These are phyloP conservation scores for Coemansia interrupta DNA, from an alignment of 192 early-diverging fungal species.

Conservation along the genomic window DNA sequence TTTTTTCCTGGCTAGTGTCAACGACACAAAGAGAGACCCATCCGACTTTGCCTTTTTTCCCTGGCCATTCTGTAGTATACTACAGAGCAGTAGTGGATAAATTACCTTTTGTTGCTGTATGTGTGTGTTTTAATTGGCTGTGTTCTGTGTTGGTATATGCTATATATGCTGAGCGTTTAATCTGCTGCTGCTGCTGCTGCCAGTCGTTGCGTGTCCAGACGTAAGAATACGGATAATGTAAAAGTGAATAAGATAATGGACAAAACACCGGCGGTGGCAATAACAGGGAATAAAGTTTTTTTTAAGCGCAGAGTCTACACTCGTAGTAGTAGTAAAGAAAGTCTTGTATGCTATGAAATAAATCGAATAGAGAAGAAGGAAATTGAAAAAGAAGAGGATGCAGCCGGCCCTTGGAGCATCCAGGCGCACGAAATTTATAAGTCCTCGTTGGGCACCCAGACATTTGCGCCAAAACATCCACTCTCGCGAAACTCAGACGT, in stretches of 20 bases:
- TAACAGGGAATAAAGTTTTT: conserved; percentile 2
- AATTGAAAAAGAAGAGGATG: background rate
- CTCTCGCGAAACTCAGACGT: background rate
- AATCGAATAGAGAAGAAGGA: conserved; percentile 1
- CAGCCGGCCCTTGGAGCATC: background rate
- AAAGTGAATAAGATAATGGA: background rate
- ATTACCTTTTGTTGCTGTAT: conserved; percentile 9
- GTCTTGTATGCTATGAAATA: background rate
- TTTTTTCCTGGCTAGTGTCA: conserved; percentile 3
- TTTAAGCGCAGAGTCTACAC: background rate
- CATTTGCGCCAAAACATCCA: conserved; percentile 1
- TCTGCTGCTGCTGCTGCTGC: no score
- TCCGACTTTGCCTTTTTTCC: background rate
- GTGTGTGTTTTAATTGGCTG: conserved; percentile 9
- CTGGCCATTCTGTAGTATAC: conserved; percentile 2
- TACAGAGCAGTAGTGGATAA: conserved; percentile 9
- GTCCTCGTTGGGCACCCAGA: background rate
- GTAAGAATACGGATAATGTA: background rate
- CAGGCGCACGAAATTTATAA: conserved; percentile 2
- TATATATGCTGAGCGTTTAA: background rate
- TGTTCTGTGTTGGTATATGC: conserved; percentile 1
- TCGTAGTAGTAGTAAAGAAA: background rate
- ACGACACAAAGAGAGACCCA: background rate
- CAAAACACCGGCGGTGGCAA: background rate
- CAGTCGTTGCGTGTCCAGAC: no score